These are phyloP conservation scores for Sclerotinia trifoliorum DNA, from an alignment of 2,329 filamentous ascomycete species.

Conservation along the genomic window DNA sequence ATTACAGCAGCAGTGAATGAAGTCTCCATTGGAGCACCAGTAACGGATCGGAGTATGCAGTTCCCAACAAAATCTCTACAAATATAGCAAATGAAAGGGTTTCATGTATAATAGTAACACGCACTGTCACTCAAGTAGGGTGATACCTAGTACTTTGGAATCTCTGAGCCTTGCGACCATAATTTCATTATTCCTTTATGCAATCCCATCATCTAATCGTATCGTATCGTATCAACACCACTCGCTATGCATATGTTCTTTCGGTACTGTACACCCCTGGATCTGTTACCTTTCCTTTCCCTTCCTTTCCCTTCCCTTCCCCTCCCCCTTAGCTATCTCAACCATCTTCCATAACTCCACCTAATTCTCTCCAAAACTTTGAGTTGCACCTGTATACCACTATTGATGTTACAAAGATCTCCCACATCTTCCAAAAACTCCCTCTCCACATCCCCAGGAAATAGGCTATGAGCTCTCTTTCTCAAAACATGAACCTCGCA, in stretches of 20 bases:
- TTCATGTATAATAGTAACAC: background rate
- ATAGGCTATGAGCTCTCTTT: slow-evolving; percentile 61
- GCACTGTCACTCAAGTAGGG: background rate
- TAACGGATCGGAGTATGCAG: background rate
- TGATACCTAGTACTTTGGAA: background rate
- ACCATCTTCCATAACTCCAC: slow-evolving; percentile 86
- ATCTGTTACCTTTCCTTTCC: background rate
- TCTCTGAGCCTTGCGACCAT: slow-evolving; percentile 9
- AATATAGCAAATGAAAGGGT: background rate
- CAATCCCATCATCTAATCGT: slow-evolving; percentile 11
- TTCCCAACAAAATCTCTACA: background rate
- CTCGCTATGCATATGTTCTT: slow-evolving; percentile 2
- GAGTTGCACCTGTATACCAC: slow-evolving; percentile 73
- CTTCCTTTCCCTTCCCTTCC: background rate
- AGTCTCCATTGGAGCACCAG: background rate
- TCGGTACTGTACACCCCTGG: slow-evolving; percentile 10
- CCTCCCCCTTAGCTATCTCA: slow-evolving; percentile 39
- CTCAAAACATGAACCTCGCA: slow-evolving; percentile 87
- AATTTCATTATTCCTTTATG: background rate
- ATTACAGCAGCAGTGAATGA: background rate
- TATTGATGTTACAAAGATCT: slow-evolving; percentile 77
- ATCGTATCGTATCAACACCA: background rate
- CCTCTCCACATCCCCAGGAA: slow-evolving; percentile 72
- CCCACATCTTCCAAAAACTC: slow-evolving; percentile 88
- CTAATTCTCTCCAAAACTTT: slow-evolving; percentile 79